Base-by-base conservation (phyloP, 2,329 filamentous ascomycete genomes). In the Pseudocercospora vitis region DNA sequence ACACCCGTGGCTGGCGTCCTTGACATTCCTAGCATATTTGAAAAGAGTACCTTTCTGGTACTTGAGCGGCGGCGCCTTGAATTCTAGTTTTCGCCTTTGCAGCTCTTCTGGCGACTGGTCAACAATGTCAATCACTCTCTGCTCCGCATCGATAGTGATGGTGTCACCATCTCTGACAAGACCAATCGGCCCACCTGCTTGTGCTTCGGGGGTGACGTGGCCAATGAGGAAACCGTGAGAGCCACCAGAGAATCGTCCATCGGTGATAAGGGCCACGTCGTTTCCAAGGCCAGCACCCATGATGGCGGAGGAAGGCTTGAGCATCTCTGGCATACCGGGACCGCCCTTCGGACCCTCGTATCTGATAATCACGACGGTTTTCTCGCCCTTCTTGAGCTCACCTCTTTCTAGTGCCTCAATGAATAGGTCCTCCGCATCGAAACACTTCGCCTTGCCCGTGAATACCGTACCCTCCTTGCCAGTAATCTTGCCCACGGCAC, bases 181-280 rank as follows among this genome's bases (percentile, higher is more conserved):
- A 11, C 82, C 90, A 58, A 95, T 94, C 2, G 90, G 90, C 0
- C 90, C 90, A 46, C 90, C 90, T 61, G 88, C 88, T 68, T 89
- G 86, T 7, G 90, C 90, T 74, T 95, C 90, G 21, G 90, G 90
- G 33, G 91, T 89, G 58, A 95, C 87, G 73, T 94, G 89, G 1
- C 89, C 89, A 65, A 94, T 92, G 63, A 94, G 76, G 80, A 94
- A 94, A 32, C 89, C 89, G 79, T 94, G 89, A 57, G 83, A 87
- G 48, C 88, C 90, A 53, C 90, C 90, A 7, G 83, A 87, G 78
- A 90, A 91, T 32, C 88, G 83, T 0, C 84, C 84, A 64, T 91
- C 86, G 1, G 87, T 89, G 56, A 90, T 78, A 42, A 90, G 81
- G 1, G 87, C 87, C 11, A 89, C 84, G 63, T 89, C 86, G 65